Evolutionary conservation across 371 early-diverging fungal genomes (phyloP).

Genomic region (Blastocladiella emersonii): DNA sequence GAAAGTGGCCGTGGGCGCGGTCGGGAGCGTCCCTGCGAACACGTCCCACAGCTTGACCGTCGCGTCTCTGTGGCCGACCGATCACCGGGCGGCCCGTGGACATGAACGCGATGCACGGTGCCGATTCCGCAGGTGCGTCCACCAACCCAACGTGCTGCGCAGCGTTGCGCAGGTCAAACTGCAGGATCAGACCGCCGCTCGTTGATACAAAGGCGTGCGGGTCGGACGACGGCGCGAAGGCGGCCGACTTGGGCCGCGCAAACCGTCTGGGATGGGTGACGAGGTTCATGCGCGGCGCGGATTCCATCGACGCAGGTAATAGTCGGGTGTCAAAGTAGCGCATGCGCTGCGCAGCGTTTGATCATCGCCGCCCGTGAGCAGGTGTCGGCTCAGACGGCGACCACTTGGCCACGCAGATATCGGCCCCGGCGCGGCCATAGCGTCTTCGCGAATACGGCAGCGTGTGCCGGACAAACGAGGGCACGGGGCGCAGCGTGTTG

Average conservation of each 20-base stretch:
- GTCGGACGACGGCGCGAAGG: slow-evolving; percentile 67
- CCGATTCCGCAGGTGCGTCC: slow-evolving; percentile 81
- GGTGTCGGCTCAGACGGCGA: slow-evolving; percentile 66
- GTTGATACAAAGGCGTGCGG: slow-evolving; percentile 45
- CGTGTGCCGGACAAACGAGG: neutral
- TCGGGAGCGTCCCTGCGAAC: slow-evolving; percentile 46
- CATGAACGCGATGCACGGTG: slow-evolving; percentile 70
- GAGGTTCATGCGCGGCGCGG: slow-evolving; percentile 45
- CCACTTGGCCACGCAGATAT: slow-evolving; percentile 35
- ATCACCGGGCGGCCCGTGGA: slow-evolving; percentile 55
- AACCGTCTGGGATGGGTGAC: too few species aligned
- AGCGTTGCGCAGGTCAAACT: slow-evolving; percentile 62
- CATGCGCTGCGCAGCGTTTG: too few species aligned
- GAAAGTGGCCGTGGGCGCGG: slow-evolving; percentile 60
- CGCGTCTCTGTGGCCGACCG: slow-evolving; percentile 85
- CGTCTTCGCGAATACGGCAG: slow-evolving; percentile 58
- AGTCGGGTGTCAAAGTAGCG: slow-evolving; percentile 80
- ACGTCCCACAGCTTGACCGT: slow-evolving; percentile 85
- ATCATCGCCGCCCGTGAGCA: slow-evolving; percentile 83
- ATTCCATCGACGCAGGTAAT: slow-evolving; percentile 49
- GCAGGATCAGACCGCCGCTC: slow-evolving; percentile 76
- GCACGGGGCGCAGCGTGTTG: neutral
- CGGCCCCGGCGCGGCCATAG: neutral
- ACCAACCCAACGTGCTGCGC: slow-evolving; percentile 59
- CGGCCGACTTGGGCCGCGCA: slow-evolving; percentile 77